Percentiles rank a stretch among this genome's conserved stretches.
These are phyloP conservation scores for Paramecium tetraurelia DNA, from an alignment of 73 alveolate genomes.

Conservation along the genomic window DNA sequence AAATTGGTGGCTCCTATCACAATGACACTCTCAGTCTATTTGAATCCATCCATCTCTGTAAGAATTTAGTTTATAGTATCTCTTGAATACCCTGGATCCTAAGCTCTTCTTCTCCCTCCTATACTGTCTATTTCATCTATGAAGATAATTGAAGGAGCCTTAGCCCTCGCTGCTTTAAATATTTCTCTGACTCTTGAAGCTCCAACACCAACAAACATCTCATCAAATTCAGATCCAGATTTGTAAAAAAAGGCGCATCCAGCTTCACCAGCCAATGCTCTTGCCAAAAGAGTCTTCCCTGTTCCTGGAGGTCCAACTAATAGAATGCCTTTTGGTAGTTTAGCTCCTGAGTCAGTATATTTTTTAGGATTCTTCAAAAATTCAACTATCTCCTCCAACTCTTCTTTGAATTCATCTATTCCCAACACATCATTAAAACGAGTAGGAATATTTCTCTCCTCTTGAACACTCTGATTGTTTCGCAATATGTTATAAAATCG, in stretches of 20 bases:
- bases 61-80: slow-evolving; percentile 82
- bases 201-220: slow-evolving; percentile 86
- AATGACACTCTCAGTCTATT: slow-evolving; percentile 77
- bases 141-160: slow-evolving; percentile 87
- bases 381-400: slow-evolving; percentile 74
- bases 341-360: slow-evolving; percentile 78
- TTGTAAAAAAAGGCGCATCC: slow-evolving; percentile 78
- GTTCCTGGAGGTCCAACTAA: slow-evolving; percentile 88
- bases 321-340: slow-evolving; percentile 77
- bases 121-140: slow-evolving; percentile 90
- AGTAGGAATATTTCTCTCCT: slow-evolving; percentile 50
- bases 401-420: slow-evolving; percentile 84
- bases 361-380: slow-evolving; percentile 68
- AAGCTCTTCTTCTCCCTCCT: slow-evolving; percentile 74
- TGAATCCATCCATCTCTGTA: slow-evolving; percentile 93
- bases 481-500: not conserved
- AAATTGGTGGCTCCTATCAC: slow-evolving; percentile 93
- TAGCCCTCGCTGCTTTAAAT: slow-evolving; percentile 76
- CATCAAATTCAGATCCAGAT: slow-evolving; percentile 90
- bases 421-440: slow-evolving; percentile 85
- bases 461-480: not conserved
- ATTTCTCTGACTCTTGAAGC: slow-evolving; percentile 85
- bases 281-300: slow-evolving; percentile 88
- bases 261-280: slow-evolving; percentile 95
- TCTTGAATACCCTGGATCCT: slow-evolving; percentile 81